phyloP scores from a whole-genome alignment of 352 stramenopile genomes.

The Phytophthora colocasiae region DNA sequence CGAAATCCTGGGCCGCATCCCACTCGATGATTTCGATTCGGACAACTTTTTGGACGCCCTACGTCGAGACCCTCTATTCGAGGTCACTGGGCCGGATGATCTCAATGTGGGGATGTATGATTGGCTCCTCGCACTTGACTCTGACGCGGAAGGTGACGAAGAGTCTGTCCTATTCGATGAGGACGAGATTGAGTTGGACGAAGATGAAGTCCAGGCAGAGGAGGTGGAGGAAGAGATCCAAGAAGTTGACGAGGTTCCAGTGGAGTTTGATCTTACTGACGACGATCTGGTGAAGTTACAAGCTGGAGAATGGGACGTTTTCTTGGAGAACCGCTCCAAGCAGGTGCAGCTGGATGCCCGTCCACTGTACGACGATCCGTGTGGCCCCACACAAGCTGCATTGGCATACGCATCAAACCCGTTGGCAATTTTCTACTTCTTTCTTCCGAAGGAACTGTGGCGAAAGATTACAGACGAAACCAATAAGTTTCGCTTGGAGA shows the following conservation, averaged over 20 bases:
- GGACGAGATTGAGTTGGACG: not conserved
- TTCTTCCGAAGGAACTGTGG: constrained; percentile 11
- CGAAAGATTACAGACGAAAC: not conserved
- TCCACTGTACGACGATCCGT: not conserved
- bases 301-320: not conserved
- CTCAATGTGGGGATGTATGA: not conserved
- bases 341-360: too few species aligned
- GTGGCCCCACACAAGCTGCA: not conserved
- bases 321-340: too few species aligned
- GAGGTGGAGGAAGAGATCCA: not conserved
- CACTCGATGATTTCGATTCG: constrained; percentile 9
- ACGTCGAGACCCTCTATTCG: not conserved
- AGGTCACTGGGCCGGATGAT: not conserved
- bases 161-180: not conserved
- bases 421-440: constrained; percentile 10
- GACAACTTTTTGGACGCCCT: constrained; percentile 9
- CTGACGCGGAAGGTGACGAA: constrained; percentile 7
- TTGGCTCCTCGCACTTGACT: constrained; percentile 8
- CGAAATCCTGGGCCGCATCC: not conserved
- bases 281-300: not conserved
- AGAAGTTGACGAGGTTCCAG: not conserved
- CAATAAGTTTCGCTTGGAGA: not conserved
- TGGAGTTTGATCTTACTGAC: constrained; percentile 5
- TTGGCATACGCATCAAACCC: not conserved
- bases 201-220: not conserved